Conservation (phyloP, 352 stramenopile species). For the Pythium diclinum region DNA sequence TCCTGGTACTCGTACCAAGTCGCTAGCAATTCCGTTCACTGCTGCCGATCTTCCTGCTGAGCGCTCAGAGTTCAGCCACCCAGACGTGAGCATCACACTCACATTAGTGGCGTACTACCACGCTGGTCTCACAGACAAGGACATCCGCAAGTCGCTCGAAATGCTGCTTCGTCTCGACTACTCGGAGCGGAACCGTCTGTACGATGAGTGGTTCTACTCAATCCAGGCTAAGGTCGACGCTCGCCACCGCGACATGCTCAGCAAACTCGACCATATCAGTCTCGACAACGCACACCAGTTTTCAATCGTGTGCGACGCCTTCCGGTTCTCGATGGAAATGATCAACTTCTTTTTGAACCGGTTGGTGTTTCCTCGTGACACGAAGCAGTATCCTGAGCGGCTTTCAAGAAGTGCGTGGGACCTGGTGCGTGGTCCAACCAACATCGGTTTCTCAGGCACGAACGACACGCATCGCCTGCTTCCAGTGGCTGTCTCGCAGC, state of each 20-base stretch:
- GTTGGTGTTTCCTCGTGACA: constrained; percentile 83
- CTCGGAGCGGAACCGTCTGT: constrained; percentile 35
- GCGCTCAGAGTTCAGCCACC: constrained; percentile 20
- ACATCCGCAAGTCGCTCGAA: constrained; percentile 4
- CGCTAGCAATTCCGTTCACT: constrained; percentile 83
- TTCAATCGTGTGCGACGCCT: constrained; percentile 43
- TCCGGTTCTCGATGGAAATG: constrained; percentile 53
- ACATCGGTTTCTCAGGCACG: constrained; percentile 87
- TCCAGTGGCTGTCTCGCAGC: constrained; percentile 62
- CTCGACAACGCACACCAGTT: constrained; percentile 68
- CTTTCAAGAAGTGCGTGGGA: constrained; percentile 82
- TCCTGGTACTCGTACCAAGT: constrained; percentile 42
- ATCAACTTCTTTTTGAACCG: constrained; percentile 88
- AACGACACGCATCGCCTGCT: constrained; percentile 87
- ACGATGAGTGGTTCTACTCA: constrained; percentile 60
- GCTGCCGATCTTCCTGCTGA: constrained; percentile 47
- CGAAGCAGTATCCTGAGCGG: constrained; percentile 67
- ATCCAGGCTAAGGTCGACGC: constrained; percentile 27
- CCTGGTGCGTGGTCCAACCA: constrained; percentile 51
- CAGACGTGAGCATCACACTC: constrained; percentile 17
- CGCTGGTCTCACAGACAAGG: constrained; percentile 9
- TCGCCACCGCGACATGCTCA: constrained; percentile 30
- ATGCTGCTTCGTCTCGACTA: constrained; percentile 9
- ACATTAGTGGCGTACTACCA: constrained; percentile 20
- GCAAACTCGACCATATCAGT: constrained; percentile 70